These are phyloP conservation scores for Vaccinium macrocarpon DNA, from an alignment of 148 eudicot species.

Conservation along the genomic window DNA sequence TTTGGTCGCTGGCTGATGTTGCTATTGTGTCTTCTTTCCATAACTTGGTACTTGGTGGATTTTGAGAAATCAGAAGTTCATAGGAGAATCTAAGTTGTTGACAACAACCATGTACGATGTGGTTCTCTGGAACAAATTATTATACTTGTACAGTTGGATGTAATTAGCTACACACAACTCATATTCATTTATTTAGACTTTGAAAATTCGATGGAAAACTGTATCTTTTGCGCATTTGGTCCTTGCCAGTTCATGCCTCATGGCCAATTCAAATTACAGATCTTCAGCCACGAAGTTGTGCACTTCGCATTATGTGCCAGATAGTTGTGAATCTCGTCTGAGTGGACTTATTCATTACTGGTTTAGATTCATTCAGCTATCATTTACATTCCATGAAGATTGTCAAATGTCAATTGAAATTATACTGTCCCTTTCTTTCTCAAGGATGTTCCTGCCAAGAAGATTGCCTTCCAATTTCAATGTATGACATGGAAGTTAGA, in stretches of 20 bases:
- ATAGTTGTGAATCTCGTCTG: neutral
- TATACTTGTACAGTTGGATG: neutral
- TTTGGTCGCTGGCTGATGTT: neutral
- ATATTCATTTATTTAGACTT: neutral
- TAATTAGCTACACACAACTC: neutral
- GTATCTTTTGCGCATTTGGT: neutral
- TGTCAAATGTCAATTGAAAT: conserved; percentile 15
- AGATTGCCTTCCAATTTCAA: conserved; percentile 78
- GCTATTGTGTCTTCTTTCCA: neutral
- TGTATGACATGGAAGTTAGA: conserved; percentile 90
- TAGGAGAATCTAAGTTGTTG: neutral
- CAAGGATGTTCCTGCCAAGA: conserved; percentile 76
- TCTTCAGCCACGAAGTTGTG: conserved; percentile 1
- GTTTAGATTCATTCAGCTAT: conserved; percentile 5
- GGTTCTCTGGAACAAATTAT: neutral
- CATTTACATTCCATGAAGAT: neutral
- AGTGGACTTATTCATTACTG: neutral
- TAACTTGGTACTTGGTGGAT: neutral
- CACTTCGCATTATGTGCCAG: neutral
- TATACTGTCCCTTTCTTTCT: conserved; percentile 20
- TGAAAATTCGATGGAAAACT: neutral
- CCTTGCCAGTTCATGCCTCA: neutral
- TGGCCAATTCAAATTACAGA: neutral
- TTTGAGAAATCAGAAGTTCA: neutral
- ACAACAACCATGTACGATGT: neutral